A percentile compares a stretch with the other conserved stretches of the same genome.
Conservation (phyloP, 2,329 filamentous ascomycete species). For the Verticillium tricorpus region DNA sequence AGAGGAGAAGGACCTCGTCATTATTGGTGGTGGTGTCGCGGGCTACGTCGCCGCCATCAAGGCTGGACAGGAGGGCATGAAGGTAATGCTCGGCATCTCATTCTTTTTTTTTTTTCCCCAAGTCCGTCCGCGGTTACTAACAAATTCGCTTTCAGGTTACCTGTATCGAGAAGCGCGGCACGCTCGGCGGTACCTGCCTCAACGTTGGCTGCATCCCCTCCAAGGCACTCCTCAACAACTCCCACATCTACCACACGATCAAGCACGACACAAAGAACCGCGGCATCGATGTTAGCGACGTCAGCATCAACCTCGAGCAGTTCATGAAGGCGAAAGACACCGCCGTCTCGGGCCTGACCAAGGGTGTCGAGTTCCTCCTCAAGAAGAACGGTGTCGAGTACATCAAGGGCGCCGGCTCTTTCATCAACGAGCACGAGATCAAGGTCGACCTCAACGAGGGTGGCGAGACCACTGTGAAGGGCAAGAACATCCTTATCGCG, state of each 20-base stretch:
- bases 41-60: conserved; percentile 99
- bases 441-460: conserved; percentile 88
- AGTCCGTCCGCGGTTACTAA: conserved; percentile 2
- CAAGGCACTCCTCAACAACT: conserved; percentile 99
- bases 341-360: conserved; percentile 83
- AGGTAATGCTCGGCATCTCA: conserved; percentile 51
- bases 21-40: conserved; percentile 96
- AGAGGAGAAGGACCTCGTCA: conserved; percentile 95
- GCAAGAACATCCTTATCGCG: conserved; percentile 97
- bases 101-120: not conserved
- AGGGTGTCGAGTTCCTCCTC: conserved; percentile 95
- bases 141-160: conserved; percentile 60
- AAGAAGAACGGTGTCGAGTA: conserved; percentile 99
- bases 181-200: conserved; percentile 91
- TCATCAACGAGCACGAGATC: conserved; percentile 85
- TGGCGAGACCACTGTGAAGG: conserved; percentile 79
- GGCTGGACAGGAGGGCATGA: conserved; percentile 93
- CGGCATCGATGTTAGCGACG: conserved; percentile 95
- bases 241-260: conserved; percentile 94
- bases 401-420: conserved; percentile 86
- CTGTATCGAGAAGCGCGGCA: conserved; percentile 97
- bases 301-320: conserved; percentile 89
- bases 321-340: conserved; percentile 99
- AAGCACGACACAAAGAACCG: conserved; percentile 95
- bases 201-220: conserved; percentile 99